Percentiles rank a stretch among this genome's conserved stretches.
These are phyloP conservation scores for Aspergillus sclerotioniger DNA, from an alignment of 495 filamentous ascomycete genomes.

Conservation along the genomic window DNA sequence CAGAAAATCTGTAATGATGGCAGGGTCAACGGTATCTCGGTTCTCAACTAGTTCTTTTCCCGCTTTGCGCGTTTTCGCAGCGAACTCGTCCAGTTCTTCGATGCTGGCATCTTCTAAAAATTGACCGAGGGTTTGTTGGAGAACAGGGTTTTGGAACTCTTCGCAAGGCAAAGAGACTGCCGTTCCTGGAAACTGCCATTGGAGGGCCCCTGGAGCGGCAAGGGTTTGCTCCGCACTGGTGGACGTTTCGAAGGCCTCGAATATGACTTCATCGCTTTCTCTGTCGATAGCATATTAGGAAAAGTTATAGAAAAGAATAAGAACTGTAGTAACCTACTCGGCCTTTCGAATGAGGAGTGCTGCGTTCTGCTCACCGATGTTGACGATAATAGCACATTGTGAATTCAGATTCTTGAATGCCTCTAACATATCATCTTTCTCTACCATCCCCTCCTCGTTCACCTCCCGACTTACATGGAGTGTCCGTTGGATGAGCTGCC, in stretches of 20 bases:
- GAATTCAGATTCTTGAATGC: conserved; percentile 32
- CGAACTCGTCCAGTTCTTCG: conserved; percentile 54
- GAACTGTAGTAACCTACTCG: conserved; percentile 30
- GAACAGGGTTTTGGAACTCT: conserved; percentile 38
- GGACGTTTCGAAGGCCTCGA: conserved; percentile 60
- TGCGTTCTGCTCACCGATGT: conserved; percentile 56
- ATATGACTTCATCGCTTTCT: conserved; percentile 26
- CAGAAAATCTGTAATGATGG: conserved; percentile 53
- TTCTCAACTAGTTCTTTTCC: conserved; percentile 42
- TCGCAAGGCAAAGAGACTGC: conserved; percentile 37
- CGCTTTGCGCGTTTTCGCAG: conserved; percentile 50
- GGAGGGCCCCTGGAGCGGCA: conserved; percentile 36
- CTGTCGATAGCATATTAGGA: background rate
- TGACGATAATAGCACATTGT: conserved; percentile 39
- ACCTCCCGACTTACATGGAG: conserved; percentile 31
- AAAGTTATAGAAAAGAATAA: background rate
- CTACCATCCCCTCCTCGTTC: conserved; percentile 33
- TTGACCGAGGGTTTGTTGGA: conserved; percentile 46
- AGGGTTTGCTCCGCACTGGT: conserved; percentile 47
- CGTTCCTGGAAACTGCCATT: conserved; percentile 47
- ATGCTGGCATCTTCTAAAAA: conserved; percentile 60
- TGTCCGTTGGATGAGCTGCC: conserved; percentile 29
- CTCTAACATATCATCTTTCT: conserved; percentile 33
- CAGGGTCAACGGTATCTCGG: conserved; percentile 55
- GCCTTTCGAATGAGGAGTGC: conserved; percentile 46